Evolutionary conservation across 805 yeast species (phyloP), one percentile per base, ranked within the genome.

Genomic region (Candida sakaeoensis): DNA sequence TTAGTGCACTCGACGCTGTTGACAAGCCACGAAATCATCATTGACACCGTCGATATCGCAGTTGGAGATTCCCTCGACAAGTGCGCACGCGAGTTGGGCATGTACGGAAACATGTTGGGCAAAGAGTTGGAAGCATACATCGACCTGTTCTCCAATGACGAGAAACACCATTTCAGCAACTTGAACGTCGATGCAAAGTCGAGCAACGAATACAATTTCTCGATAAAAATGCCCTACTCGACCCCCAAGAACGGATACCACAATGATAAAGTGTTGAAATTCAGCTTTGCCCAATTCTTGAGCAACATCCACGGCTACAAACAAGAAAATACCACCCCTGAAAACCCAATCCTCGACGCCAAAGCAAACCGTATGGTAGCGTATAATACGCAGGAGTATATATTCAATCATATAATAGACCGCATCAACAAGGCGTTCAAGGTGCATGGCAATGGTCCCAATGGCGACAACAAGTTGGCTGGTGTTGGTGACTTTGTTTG

Each of bases 1-100:
- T 64, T 90, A 18, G 95, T 91, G 1, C 65, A 78, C 6, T 82
- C 90, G 40, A 63, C 59, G 22, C 64, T 82, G 13, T 50, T 88
- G 1, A 45, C 68, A 0, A 72, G 82, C 2, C 99, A 93, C 63
- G 80, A 79, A 42, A 75, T 91, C 1, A 57, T 88, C 3, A 78
- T 82, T 15, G 74, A 89, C 51, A 85, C 95, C 0, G 61, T 79
- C 14, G 99, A 90, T 54, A 85, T 88, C 21, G 97, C 99, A 0
- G 84, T 84, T 3, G 99, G 99, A 0, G 96, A 91, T 59, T 84
- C 96, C 0, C 60, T 93, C 16, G 99, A 93, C 59, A 91, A 91
- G 61, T 87, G 95, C 55, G 95, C 95, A 0, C 69, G 97, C 43
- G 86, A 79, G 47, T 52, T 93, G 33, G 97, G 96, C 0, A 55